Percentiles rank a stretch among this genome's conserved stretches.
phyloP scores from a whole-genome alignment of 257 asterid species.

The Misopates orontium region DNA sequence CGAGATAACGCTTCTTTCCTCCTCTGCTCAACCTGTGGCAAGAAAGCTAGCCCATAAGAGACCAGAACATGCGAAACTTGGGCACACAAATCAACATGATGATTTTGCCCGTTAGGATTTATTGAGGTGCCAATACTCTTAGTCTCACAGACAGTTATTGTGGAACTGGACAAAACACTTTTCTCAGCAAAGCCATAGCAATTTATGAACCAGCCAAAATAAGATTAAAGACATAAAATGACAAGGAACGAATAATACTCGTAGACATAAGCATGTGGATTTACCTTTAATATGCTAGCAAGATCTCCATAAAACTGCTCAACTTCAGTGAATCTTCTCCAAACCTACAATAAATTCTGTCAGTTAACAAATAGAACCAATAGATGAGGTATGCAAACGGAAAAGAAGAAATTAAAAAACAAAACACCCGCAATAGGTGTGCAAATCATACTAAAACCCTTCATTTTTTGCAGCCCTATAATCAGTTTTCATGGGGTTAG shows the following conservation, averaged over 20 bases:
- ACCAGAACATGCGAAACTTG: not conserved
- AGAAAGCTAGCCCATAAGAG: conserved; percentile 9
- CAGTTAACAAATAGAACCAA: not conserved
- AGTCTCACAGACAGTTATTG: not conserved
- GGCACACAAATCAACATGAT: not conserved
- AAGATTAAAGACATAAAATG: not conserved
- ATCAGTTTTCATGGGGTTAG: no score
- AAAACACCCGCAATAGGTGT: not conserved
- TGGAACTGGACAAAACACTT: conserved; percentile 1
- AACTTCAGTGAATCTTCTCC: conserved; percentile 81
- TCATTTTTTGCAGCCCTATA: no score
- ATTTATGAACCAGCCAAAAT: conserved; percentile 11
- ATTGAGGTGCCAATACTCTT: not conserved
- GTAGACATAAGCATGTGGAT: conserved; percentile 19
- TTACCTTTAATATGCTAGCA: conserved; percentile 92
- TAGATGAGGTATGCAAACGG: no score
- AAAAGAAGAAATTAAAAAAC: not conserved
- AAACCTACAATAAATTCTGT: conserved; percentile 55
- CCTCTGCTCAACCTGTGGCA: conserved; percentile 87
- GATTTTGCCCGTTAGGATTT: no score
- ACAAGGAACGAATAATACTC: not conserved
- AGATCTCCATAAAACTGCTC: conserved; percentile 99
- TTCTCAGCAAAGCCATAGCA: not conserved
- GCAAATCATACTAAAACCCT: not conserved
- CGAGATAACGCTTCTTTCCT: conserved; percentile 88